Base-by-base conservation (phyloP, 2,329 filamentous ascomycete genomes). In the Nannizziopsis arthrosporioides region DNA sequence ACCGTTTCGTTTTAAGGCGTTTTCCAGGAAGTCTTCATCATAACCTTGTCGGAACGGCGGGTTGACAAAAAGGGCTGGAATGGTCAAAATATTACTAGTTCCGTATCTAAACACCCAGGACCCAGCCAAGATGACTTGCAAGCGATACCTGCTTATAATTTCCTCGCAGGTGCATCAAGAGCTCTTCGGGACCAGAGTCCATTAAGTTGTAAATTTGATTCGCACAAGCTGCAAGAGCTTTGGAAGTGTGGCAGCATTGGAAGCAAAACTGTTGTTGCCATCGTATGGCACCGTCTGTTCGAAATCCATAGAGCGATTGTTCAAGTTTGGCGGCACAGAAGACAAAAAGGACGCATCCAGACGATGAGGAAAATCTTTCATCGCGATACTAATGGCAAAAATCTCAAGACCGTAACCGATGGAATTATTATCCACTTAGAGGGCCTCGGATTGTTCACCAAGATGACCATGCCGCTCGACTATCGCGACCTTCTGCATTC, bases 361-460 rank as follows among this genome's bases (percentile, higher is more conserved):
- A 19, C 55, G 53, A 8, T 42, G 46, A 36, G n/a, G n/a, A n/a
- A 65, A 59, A 46, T 57, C 62, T 3, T 57, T 36, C 1, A 36
- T 42, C 2, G 51, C 49, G 10, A 55, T 51, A 4, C 52, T 44
- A 5, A 50, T 56, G 41, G 61, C 54, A 37, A 55, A 51, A 38
- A 53, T 62, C 11, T 51, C 50, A 2, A 64, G 61, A 7, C 63
- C 61, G 36, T 57, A 59, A 44, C 63, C 60, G n/a, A 63, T 49
- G 2, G 55, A 55, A 38, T 61, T 56, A 42, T 57, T 34, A 17
- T 42, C 43, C 38, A 41, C 44, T 30, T 49, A 50, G 35, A 51
- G 60, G 5, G 61, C 61, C 14, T 56, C 49, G 1, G 56, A 57
- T 38, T 61, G 57, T 1, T 62, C 60, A 1, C 62, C 61, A 3